Conservation (phyloP, 228 moss, liverwort and hornwort species). For the Sphagnum fallax region DNA sequence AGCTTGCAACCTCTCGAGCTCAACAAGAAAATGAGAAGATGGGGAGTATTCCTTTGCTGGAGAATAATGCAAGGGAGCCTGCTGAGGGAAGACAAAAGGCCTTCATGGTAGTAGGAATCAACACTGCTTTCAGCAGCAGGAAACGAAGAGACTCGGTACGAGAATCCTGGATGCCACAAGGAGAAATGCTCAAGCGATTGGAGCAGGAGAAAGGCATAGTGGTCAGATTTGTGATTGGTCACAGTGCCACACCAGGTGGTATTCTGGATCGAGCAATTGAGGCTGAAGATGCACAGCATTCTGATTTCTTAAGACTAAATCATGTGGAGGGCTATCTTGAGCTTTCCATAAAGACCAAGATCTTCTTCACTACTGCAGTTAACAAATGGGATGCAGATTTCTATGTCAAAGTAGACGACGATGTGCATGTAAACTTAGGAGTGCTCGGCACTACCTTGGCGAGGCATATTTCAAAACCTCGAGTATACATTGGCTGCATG, state of each 20-base stretch:
- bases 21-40: constrained; percentile 37
- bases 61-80: constrained; percentile 32
- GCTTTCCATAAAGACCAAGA: constrained; percentile 94
- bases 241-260: constrained; percentile 91
- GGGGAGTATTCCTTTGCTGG: constrained; percentile 30
- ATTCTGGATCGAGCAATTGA: constrained; percentile 94
- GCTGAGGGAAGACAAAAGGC: constrained; percentile 60
- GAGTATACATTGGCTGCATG: constrained; percentile 97
- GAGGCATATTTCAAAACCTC: constrained; percentile 76
- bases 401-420: constrained; percentile 96
- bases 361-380: constrained; percentile 89
- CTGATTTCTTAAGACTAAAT: constrained; percentile 75
- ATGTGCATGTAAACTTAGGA: constrained; percentile 89
- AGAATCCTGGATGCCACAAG: constrained; percentile 98
- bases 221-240: constrained; percentile 93
- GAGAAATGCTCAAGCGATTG: constrained; percentile 62
- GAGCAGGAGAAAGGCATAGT: constrained; percentile 93
- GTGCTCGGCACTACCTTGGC: constrained; percentile 75
- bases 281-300: constrained; percentile 83
- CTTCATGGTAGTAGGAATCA: constrained; percentile 92
- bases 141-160: constrained; percentile 88
- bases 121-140: constrained; percentile 94
- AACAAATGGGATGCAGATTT: constrained; percentile 90
- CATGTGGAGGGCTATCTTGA: constrained; percentile 97
- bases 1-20: constrained; percentile 61